Base-by-base conservation (phyloP, 306 rosid species). In the Gastrolobium bilobum region DNA sequence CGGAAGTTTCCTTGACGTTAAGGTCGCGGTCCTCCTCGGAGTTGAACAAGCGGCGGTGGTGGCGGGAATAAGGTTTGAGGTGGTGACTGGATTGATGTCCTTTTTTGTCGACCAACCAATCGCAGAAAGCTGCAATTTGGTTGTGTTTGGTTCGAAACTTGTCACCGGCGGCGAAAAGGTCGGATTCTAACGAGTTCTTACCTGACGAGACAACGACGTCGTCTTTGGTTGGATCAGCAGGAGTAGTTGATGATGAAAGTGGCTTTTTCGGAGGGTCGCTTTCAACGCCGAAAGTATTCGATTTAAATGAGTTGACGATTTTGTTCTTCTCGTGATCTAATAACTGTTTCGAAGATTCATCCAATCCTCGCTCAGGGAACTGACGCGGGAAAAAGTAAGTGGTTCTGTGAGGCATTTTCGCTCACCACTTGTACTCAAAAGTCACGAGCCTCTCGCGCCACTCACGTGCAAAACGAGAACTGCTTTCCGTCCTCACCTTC, bases 321-420 rank as follows among this genome's bases (percentile, higher is more conserved):
- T 85, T 89, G 62, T 81, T 80, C 79, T 81, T 78, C 80, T 87
- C 90, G 84, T 87, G 96, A 89, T 87, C 89, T 30, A 72, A 52
- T 43, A 72, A 71, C 82, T 79, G 90, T 69, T 88, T 91, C 9
- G 97, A 79, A 6, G 94, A 86, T 35, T 85, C 91, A 47, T 87
- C 91, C 33, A 88, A 86, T 75, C 90, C 79, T 29, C 88, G 86
- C 74, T 90, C 98, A 10, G 94, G 93, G 50, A 93, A 91, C 6
- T 93, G 97, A 82, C 99, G 88, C 13, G 99, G 99, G 79, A 95
- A 95, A 89, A 95, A 75, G 96, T 95, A 95, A 56, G 99, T 95
- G 67, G 97, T 77, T 84, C 91, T 90, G 80, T 95, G 99, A 73
- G 99, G 99, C 99, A 95, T 95, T 65, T 56, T 74, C 65, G 11